A percentile compares a stretch with the other conserved stretches of the same genome.
These are phyloP conservation scores for Pachysandra terminalis DNA, from an alignment of 164 flowering plant genomes.

Conservation along the genomic window DNA sequence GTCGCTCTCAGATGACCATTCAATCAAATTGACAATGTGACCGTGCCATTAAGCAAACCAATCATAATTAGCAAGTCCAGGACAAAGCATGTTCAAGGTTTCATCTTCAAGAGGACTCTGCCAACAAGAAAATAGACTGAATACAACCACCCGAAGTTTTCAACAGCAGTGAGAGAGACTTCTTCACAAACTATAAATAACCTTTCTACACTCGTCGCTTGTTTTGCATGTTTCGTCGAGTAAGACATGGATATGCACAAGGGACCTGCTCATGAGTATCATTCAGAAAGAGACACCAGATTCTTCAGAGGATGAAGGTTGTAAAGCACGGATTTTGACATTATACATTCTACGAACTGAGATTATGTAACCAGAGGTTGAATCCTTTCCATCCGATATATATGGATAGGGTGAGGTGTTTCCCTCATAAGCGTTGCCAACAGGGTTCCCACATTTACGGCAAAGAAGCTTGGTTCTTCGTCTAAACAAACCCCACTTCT, in stretches of 20 bases:
- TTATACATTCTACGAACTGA: conserved; percentile 40
- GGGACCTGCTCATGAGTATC: conserved; percentile 15
- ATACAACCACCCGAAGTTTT: background rate
- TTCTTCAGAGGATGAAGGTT: conserved; percentile 55
- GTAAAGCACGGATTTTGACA: conserved; percentile 64
- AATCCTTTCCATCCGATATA: conserved; percentile 37
- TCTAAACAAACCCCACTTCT: conserved; percentile 64
- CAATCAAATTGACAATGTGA: background rate
- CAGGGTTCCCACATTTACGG: conserved; percentile 73
- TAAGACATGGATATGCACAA: background rate
- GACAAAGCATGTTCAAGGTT: background rate
- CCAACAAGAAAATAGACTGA: background rate
- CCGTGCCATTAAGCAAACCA: background rate
- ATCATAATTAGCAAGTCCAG: background rate
- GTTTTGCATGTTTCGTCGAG: background rate
- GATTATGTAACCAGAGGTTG: conserved; percentile 31
- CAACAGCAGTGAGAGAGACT: background rate
- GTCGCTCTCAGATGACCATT: background rate
- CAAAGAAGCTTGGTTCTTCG: conserved; percentile 76
- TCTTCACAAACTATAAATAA: background rate
- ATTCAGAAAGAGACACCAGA: conserved; percentile 35
- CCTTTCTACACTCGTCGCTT: background rate
- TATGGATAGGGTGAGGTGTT: conserved; percentile 24
- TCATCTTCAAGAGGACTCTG: background rate
- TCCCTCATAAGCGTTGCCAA: conserved; percentile 62